Evolutionary conservation across 495 filamentous ascomycete species (phyloP).

Genomic region (Hypoxylon fuscum): DNA sequence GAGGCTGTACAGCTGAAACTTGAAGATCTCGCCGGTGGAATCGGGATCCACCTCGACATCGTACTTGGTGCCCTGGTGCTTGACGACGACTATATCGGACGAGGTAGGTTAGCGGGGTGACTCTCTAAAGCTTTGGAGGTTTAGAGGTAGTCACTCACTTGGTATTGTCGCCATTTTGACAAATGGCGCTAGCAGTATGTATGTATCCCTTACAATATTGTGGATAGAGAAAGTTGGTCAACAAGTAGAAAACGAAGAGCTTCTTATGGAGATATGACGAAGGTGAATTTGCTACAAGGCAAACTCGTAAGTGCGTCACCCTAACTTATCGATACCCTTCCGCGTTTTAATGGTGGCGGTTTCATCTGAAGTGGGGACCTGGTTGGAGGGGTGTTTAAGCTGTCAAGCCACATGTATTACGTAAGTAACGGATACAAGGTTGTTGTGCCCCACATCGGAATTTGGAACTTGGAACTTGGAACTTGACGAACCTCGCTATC

Average conservation of each 20-base stretch:
- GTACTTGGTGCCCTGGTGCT: slow-evolving; percentile 93
- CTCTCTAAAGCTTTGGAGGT: too few species aligned
- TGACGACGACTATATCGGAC: slow-evolving; percentile 78
- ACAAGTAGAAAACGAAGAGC: not conserved
- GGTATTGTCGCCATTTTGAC: slow-evolving; percentile 69
- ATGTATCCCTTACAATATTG: not conserved
- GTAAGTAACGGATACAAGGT: not conserved
- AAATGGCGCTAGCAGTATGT: not conserved
- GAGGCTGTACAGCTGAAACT: slow-evolving; percentile 92
- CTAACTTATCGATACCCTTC: slow-evolving; percentile 39
- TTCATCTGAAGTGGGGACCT: slow-evolving; percentile 9
- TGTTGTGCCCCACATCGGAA: slow-evolving; percentile 20
- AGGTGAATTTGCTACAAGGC: slow-evolving; percentile 25
- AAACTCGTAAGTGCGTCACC: slow-evolving; percentile 45
- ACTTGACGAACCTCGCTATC: too few species aligned
- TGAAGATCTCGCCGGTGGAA: slow-evolving; percentile 89
- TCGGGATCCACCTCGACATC: slow-evolving; percentile 89
- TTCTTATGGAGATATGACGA: not conserved
- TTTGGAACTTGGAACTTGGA: too few species aligned
- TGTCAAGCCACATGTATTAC: slow-evolving; percentile 21
- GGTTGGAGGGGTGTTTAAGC: not conserved
- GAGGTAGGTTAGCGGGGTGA: slow-evolving; percentile 12
- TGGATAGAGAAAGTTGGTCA: not conserved
- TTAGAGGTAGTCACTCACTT: slow-evolving; percentile 59
- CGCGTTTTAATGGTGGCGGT: slow-evolving; percentile 24